Evolutionary conservation across 2,329 filamentous ascomycete genomes (phyloP), one percentile per base, ranked within the genome.

Genomic region (Colletotrichum melonis): DNA sequence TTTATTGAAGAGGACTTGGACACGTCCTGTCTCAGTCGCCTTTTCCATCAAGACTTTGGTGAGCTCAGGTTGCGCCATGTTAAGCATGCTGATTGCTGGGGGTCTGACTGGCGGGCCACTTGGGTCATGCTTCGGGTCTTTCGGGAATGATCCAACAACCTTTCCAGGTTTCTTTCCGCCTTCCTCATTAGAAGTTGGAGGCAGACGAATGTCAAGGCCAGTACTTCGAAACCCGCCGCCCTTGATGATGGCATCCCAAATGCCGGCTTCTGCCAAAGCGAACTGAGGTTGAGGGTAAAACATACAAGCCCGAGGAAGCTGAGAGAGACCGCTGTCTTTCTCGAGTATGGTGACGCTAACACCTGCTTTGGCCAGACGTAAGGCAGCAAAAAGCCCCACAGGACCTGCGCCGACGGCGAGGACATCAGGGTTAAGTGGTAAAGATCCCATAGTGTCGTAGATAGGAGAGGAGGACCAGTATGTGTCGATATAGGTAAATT

Each of bases 1-100:
- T 9, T 49, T 49, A 3, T 49, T 22, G 9, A 49, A 49, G 1
- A 49, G 19, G 8, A 49, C 8, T n/a, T 49, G 42, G 4, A 49
- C 42, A 6, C 19, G 19, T 11, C 42, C 42, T n/a, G 42, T 49
- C 42, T 49, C 42, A n/a, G 19, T n/a, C 8, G 42, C 42, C 7
- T n/a, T 49, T 49, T 49, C 19, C 42, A 49, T 49, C 12, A 49
- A 49, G 42, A 49, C 19, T 28, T 22, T 63, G 38, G 38, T 49
- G 59, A 63, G 22, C 3, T 63, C 59, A 5, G 59, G 59, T 22
- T 49, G 59, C 2, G 59, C 59, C 59, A 63, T 63, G 35, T 63
- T 49, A 9, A 63, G 16, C 59, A 63, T 63, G 59, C 59, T 49
- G 24, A 63, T 63, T 63, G 59, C 59, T 14, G 38, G 59, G 19